Evolutionary conservation across 306 rosid genomes (phyloP).

Genomic region (Quercus parvula): DNA sequence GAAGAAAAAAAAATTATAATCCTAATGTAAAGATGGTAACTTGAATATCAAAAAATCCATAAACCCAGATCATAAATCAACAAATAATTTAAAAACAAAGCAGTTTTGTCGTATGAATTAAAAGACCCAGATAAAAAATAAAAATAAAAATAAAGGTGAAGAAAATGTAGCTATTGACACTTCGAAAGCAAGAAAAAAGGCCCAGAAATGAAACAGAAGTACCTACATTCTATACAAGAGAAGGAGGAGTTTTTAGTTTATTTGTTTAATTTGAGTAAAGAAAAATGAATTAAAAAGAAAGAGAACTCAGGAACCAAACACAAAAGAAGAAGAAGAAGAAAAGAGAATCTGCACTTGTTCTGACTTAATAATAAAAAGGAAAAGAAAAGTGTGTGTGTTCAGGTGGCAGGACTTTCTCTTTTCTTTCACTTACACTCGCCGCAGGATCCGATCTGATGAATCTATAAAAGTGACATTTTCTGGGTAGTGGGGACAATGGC

Average conservation of each 20-base stretch:
- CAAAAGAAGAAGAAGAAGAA: background rate
- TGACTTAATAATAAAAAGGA: background rate
- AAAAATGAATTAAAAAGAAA: constrained; percentile 6
- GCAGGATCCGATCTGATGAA: constrained; percentile 36
- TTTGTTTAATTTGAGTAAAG: no score
- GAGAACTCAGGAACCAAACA: constrained; percentile 14
- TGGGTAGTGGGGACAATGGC: no score
- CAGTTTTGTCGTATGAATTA: background rate
- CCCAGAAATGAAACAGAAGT: background rate
- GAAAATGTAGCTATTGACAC: constrained; percentile 21
- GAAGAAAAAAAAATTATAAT: no score
- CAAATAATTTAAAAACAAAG: background rate
- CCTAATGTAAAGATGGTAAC: no score
- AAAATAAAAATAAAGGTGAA: background rate
- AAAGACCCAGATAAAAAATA: background rate
- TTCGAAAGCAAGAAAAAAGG: constrained; percentile 13
- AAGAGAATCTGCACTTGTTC: constrained; percentile 21
- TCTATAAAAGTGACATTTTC: constrained; percentile 22
- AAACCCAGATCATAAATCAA: no score
- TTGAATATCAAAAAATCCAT: no score
- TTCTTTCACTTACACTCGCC: constrained; percentile 15
- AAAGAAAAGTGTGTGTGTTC: no score
- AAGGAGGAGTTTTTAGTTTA: no score
- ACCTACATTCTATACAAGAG: no score
- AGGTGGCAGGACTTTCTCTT: no score